Base-by-base conservation (phyloP, 2,329 filamentous ascomycete genomes). In the Epichloe typhina region DNA sequence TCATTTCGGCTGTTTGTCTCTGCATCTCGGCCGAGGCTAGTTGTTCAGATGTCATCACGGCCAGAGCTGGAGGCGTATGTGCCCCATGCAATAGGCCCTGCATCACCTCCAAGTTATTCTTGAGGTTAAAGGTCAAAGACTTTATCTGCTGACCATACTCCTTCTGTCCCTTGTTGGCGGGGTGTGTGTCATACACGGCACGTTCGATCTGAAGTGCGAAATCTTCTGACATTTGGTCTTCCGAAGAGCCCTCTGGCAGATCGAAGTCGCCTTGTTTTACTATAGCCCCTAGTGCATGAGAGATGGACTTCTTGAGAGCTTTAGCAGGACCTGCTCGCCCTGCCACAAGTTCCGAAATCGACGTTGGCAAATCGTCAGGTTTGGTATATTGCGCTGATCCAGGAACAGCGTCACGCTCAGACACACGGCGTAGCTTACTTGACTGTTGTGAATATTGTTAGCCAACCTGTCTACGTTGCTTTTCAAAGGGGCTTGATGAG, bases 1-100 rank as follows among this genome's bases (percentile, higher is more conserved):
- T 85, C 75, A 91, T 82, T 58, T 83, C 80, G 15, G 85, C 85
- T 23, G 80, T 84, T 63, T 88, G 79, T 31, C 77, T 77, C 64
- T 95, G 88, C 61, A 90, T 76, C 64, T 97, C 90, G 56, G 94
- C 86, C 51, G 87, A 95, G 2, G 89, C 89, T 75, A 98, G 87
- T 61, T 96, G 88, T 62, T 93, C 86, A 1, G 86, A 80, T 13
- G 81, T 83, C 93, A 98, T 96, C 49, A 79, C 79, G n/a, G 88
- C 86, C 44, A 98, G 74, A 51, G 81, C 80, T n/a, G 83, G 73
- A 0, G 91, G 81, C 6, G 83, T 80, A 37, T 96, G 72, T 35
- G 76, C 80, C 49, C 81, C 79, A 54, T 79, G 78, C n/a, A 97
- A 72, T 49, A 98, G 72, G 40, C 84, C 80, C 60, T 83, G 78